phyloP scores from a whole-genome alignment of 768 basidiomycete species.

The Solioccasus polychromus region DNA sequence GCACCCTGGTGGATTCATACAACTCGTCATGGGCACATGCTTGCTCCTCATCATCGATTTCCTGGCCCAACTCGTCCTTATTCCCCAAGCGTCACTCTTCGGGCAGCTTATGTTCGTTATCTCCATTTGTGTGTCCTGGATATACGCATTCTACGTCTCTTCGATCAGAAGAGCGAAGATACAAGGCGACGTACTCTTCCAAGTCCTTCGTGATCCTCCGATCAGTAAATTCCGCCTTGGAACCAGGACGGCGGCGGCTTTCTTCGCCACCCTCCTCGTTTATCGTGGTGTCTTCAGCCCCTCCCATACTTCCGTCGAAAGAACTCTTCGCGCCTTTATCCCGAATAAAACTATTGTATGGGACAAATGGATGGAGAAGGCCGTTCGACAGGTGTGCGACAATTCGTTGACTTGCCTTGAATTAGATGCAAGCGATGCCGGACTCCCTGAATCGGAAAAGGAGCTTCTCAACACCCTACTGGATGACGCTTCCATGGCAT shows the following conservation, averaged over 20 bases:
- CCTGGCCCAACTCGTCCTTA: conserved; percentile 31
- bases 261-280: conserved; percentile 14
- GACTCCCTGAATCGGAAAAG: too few relatives aligned
- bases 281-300: conserved; percentile 8
- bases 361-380: conserved; percentile 20
- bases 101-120: conserved; percentile 36
- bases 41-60: conserved; percentile 29
- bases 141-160: conserved; percentile 29
- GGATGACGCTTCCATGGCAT: too few relatives aligned
- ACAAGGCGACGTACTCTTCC: conserved; percentile 22
- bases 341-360: conserved; percentile 23
- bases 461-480: too few relatives aligned
- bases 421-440: too few relatives aligned
- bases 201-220: conserved; percentile 9
- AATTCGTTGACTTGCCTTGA: conserved; percentile 3
- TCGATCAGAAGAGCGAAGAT: conserved; percentile 28
- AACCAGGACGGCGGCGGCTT: conserved; percentile 17
- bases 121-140: conserved; percentile 33
- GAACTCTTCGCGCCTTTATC: conserved; percentile 9
- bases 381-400: conserved; percentile 8
- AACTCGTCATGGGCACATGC: conserved; percentile 20
- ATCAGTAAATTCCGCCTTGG: conserved; percentile 11
- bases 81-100: conserved; percentile 31
- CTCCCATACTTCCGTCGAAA: conserved; percentile 1
- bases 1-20: background rate